phyloP scores from a whole-genome alignment of 1,139 yeast species.

The Taphrina deformans region DNA sequence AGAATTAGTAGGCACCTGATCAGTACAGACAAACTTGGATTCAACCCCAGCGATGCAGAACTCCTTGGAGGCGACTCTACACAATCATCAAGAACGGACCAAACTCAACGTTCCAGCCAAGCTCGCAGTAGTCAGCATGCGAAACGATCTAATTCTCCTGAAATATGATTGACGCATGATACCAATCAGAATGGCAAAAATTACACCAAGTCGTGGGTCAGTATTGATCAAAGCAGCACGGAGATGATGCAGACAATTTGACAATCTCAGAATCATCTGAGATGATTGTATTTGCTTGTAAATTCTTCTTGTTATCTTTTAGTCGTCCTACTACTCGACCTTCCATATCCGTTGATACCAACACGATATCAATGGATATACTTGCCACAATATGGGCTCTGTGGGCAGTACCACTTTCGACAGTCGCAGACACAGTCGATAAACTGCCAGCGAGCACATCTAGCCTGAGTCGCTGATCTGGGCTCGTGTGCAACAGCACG shows the following conservation, averaged over 20 bases:
- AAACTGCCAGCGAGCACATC: not conserved
- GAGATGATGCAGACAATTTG: no score
- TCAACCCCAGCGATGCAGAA: not conserved
- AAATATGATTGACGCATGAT: not conserved
- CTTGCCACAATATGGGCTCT: not conserved
- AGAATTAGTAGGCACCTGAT: constrained; percentile 18
- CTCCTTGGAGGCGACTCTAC: not conserved
- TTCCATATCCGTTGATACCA: no score
- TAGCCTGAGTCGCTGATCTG: not conserved
- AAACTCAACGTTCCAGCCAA: not conserved
- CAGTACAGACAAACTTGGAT: constrained; percentile 1
- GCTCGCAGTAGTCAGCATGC: not conserved
- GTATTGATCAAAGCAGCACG: not conserved
- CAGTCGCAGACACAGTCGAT: not conserved
- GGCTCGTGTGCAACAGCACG: not conserved
- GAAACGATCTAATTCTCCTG: not conserved
- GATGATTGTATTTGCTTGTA: no score
- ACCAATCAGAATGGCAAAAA: no score
- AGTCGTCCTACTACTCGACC: no score
- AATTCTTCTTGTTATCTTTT: no score
- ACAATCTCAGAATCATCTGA: no score
- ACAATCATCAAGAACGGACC: not conserved
- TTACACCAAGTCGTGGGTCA: no score
- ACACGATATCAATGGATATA: no score
- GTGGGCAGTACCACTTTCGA: not conserved